Evolutionary conservation across 2,329 filamentous ascomycete species (phyloP), one percentile per base, ranked within the genome.

Genomic region (Beauveria bassiana): DNA sequence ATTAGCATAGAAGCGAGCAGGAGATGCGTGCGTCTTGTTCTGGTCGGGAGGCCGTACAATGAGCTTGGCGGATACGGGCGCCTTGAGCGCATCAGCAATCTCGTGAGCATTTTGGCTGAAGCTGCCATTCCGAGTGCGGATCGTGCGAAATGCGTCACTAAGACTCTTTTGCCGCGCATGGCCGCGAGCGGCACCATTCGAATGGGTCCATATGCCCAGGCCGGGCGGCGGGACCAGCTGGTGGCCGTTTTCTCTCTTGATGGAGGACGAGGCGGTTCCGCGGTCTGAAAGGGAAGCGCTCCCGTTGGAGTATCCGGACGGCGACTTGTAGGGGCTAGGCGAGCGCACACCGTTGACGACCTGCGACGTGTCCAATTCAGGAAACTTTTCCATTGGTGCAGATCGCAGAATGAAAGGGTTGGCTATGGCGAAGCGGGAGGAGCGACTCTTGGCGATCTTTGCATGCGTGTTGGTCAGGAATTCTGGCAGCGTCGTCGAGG

Each of bases 31-130:
- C 34, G 22, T 22, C n/a, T 38, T 31, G 5, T 38, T 20, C 31
- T n/a, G 5, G 8, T 63, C 20, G 34, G 24, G 20, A 22, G 53
- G 62, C 68, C 72, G 65, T 88, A 97, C 93, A 74, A 96, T 86
- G 65, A 98, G 85, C 75, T 82, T 92, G 64, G 90, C 88, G 16
- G 93, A 98, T 38, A 99, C 82, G 5, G 95, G 95, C 45, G 93
- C 93, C 70, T 88, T 90, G 63, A 99, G 82, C 58, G 93, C 92
- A 73, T 95, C 91, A 50, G 92, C 93, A 69, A 99, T 86, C 75
- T 98, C 93, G 64, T 96, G 91, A 60, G 92, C 93, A 76, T 96
- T 96, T 72, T 93, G 90, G 77, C 87, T 93, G 68, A 97, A 87
- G 73, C 93, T 98, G 57, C 85, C 90, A 69, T 88, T 90, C 68